Conservation (phyloP, 305 asterid species). For the Fraxinus xanthoxyloides region DNA sequence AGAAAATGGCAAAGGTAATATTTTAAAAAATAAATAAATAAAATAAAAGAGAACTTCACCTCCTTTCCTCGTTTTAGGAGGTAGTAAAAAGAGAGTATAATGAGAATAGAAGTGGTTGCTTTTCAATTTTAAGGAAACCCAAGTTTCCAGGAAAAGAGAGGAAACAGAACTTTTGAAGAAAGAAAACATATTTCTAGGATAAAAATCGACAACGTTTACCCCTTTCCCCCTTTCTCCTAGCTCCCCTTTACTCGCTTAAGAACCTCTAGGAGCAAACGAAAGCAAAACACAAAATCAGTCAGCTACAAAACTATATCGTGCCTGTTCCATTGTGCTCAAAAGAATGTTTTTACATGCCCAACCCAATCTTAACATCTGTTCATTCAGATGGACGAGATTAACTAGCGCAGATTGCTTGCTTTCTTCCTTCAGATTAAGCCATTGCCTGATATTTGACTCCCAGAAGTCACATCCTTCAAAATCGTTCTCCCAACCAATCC, state of each 20-base stretch:
- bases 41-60: background rate
- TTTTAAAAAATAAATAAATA: background rate
- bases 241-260: background rate
- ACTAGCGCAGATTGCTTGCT: conserved; percentile 48
- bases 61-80: background rate
- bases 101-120: background rate
- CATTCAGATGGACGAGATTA: conserved; percentile 34
- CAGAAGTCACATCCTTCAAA: conserved; percentile 34
- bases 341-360: conserved; percentile 78
- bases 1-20: background rate
- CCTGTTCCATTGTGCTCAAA: conserved; percentile 65
- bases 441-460: conserved; percentile 35
- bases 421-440: conserved; percentile 58
- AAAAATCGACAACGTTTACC: background rate
- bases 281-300: conserved; percentile 22
- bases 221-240: background rate
- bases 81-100: background rate
- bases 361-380: conserved; percentile 55
- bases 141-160: background rate
- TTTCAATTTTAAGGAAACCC: background rate
- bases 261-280: background rate
- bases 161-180: background rate
- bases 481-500: conserved; percentile 27
- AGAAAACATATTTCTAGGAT: background rate
- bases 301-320: conserved; percentile 56